Evolutionary conservation across 805 yeast genomes (phyloP).

Genomic region (Kuraishia cidri): DNA sequence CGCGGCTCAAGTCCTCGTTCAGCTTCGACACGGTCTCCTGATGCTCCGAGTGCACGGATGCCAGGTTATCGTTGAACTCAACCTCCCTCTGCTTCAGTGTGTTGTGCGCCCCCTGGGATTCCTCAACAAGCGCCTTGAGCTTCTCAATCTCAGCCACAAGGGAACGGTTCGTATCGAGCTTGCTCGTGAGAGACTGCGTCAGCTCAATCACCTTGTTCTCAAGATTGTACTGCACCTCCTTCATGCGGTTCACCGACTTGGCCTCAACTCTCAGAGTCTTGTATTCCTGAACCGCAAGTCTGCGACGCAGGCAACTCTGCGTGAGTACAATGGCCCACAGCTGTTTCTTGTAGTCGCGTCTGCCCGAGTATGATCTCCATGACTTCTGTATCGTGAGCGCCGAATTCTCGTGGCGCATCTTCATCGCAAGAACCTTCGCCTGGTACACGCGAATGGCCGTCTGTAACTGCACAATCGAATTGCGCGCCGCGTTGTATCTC

Average conservation of each 20-base stretch:
- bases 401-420: slow-evolving; percentile 47
- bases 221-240: slow-evolving; percentile 85
- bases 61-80: slow-evolving; percentile 38
- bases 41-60: slow-evolving; percentile 36
- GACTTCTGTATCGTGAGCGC: slow-evolving; percentile 67
- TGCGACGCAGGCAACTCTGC: slow-evolving; percentile 74
- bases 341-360: slow-evolving; percentile 36
- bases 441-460: slow-evolving; percentile 39
- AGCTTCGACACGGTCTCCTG: slow-evolving; percentile 35
- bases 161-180: slow-evolving; percentile 74
- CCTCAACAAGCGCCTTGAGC: slow-evolving; percentile 41
- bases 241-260: slow-evolving; percentile 79
- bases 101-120: slow-evolving; percentile 43
- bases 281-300: slow-evolving; percentile 60
- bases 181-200: slow-evolving; percentile 73
- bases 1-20: slow-evolving; percentile 44
- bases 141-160: slow-evolving; percentile 54
- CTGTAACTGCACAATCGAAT: slow-evolving; percentile 34
- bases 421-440: slow-evolving; percentile 41
- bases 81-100: slow-evolving; percentile 44
- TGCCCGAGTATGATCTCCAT: slow-evolving; percentile 61
- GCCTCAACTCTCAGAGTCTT: slow-evolving; percentile 72
- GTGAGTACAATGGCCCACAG: slow-evolving; percentile 54
- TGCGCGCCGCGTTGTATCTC: slow-evolving; percentile 20
- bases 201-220: slow-evolving; percentile 97